Conservation (phyloP, 345 rosid genomes). For the Kandelia obovata region DNA sequence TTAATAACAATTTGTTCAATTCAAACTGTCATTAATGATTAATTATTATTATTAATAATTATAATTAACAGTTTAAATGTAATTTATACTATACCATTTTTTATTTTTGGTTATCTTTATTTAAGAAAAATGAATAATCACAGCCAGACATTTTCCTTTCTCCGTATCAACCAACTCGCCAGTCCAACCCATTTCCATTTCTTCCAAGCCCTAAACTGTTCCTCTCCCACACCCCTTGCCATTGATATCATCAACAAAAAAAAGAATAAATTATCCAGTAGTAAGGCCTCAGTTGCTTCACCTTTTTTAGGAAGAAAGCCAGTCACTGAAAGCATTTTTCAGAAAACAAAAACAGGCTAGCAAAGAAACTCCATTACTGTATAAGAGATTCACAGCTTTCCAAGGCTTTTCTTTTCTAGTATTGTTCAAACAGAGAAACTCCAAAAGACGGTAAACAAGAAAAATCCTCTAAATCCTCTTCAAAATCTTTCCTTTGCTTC, state of each 20-base stretch:
- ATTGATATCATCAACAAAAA: not conserved
- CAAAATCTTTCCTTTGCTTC: slow-evolving; percentile 9
- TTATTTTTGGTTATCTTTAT: too few species aligned
- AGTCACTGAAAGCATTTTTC: not conserved
- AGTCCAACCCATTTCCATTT: too few species aligned
- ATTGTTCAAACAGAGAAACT: slow-evolving; percentile 21
- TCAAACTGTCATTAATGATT: too few species aligned
- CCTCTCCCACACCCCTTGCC: not conserved
- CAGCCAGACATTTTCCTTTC: not conserved
- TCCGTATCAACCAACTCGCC: not conserved
- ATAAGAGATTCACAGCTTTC: not conserved
- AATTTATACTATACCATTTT: too few species aligned
- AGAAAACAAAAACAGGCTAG: not conserved
- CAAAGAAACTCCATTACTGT: not conserved
- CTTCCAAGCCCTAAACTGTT: not conserved
- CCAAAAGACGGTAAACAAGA: slow-evolving; percentile 1
- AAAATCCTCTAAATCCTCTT: slow-evolving; percentile 12
- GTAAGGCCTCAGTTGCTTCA: not conserved
- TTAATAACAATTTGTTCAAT: too few species aligned
- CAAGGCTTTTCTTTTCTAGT: slow-evolving; percentile 14
- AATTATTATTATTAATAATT: too few species aligned
- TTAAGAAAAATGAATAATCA: not conserved
- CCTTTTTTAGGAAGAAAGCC: not conserved
- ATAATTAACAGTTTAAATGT: too few species aligned
- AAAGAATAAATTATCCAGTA: not conserved